Evolutionary conservation across 768 basidiomycete species (phyloP), one percentile per base, ranked within the genome.

Genomic region (Lyophyllum decastes): DNA sequence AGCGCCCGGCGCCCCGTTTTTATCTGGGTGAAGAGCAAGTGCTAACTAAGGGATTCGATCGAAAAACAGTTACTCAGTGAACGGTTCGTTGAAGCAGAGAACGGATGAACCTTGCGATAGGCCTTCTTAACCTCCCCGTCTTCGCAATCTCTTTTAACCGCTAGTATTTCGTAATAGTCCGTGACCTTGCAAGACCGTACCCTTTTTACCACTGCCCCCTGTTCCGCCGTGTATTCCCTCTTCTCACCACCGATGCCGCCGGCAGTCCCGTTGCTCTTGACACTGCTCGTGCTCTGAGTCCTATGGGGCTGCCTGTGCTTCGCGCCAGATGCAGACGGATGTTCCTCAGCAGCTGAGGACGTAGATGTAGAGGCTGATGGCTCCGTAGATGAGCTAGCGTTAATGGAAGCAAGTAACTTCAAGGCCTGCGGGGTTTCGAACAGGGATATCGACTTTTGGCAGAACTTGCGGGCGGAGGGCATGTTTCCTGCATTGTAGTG

Each of bases 1-100:
- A 16, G 96, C 96, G 40, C 94, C 92, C n/a, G 96, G 95, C 19
- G 96, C 96, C 6, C 94, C 94, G 66, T 96, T 97, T 78, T 90
- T 95, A 70, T 95, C 93, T 3, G 93, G 93, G 73, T 95, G 93
- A 47, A 95, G 73, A 52, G 91, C 90, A 57, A 97, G 78, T 38
- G 95, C 95, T 59, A 96, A 81, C 92, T 95, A 62, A 16, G 22
- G 44, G 22, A 44, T n/a, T n/a, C n/a, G n/a, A 50, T 55, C 12
- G 24, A 49, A 21, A 56, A 25, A 27, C 14, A 30, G 45, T 4
- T 44, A 11, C 27, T 48, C 27, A 49, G 8, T 24, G 5, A 8
- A 53, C 27, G 12, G 12, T 30, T 48, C 24, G 9, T 24, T 19
- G 17, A 52, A 8, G 22, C 17, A 51, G 7, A 17, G 52, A 45